Base-by-base conservation (phyloP, 2,329 filamentous ascomycete species). In the Talaromyces marneffei region DNA sequence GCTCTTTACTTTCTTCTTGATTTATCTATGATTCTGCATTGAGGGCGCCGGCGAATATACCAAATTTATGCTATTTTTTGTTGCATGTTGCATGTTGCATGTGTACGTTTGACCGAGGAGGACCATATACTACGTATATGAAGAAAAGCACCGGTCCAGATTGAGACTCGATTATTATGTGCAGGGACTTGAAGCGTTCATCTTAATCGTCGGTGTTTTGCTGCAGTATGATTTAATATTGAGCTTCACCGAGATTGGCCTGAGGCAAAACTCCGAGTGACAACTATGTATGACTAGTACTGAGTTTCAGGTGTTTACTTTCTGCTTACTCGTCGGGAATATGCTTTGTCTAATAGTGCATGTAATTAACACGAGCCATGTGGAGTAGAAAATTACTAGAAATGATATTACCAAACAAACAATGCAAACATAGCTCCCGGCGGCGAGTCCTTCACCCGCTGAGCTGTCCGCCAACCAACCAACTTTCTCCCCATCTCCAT, bases 11-110 rank as follows among this genome's bases (percentile, higher is more conserved):
- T 52, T 52, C 9, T 58, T 57, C 23, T 37, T 7, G n/a, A 7
- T n/a, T n/a, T 20, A 14, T 25, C 20, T 57, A 40, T 57, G 29
- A 37, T 48, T 57, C 23, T 59, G 57, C 57, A 59, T 59, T 52
- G 8, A 20, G 6, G 57, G 57, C 57, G 44, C 23, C 25, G 33
- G 52, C 20, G 35, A 39, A 35, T 52, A 52, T 52, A 52, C 27
- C 48, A 18, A 52, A 33, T 23, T 50, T 14, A 14, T 33, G 14
- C 14, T 25, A 7, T 48, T 25, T 48, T 25, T 35, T 16, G n/a
- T n/a, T n/a, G n/a, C n/a, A n/a, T 40, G 14, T 40, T n/a, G 5
- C 37, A 18, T 31, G 2, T 23, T 23, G n/a, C 23, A 20, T 8
- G 2, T 35, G 33, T 23, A 50, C 18, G 14, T 5, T 20, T 52